phyloP scores from a whole-genome alignment of 108 stramenopile species.

The Schizochytrium sp. region DNA sequence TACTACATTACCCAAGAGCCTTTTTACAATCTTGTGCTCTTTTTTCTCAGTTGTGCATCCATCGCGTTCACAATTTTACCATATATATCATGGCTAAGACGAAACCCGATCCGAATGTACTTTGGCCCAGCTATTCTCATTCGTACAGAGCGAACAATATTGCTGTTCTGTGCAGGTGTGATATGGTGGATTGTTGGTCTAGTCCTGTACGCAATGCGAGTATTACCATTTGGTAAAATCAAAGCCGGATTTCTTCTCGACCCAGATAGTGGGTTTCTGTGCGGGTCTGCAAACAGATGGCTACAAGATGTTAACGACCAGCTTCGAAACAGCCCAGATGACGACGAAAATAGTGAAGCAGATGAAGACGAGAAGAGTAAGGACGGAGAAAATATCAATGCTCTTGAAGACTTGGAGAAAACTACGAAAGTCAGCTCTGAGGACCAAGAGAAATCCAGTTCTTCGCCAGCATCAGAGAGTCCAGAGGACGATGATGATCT shows the following conservation, averaged over 20 bases:
- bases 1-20: conserved; percentile 24
- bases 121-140: neutral
- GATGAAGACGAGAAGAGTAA: too few relatives aligned
- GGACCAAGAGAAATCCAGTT: too few relatives aligned
- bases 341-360: too few relatives aligned
- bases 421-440: too few relatives aligned
- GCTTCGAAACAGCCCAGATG: neutral
- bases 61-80: neutral
- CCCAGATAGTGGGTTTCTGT: neutral
- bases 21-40: neutral
- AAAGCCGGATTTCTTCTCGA: neutral
- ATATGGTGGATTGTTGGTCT: neutral
- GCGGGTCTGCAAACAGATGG: neutral
- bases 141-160: neutral
- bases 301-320: neutral
- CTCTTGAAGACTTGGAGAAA: too few relatives aligned
- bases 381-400: too few relatives aligned
- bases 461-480: neutral
- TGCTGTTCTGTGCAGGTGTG: neutral
- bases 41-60: neutral
- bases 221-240: neutral
- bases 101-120: neutral
- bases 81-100: neutral
- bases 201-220: neutral
- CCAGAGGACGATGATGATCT: neutral